Percentiles rank a stretch among this genome's conserved stretches.
These are phyloP conservation scores for Scortechinia acanthostroma DNA, from an alignment of 2,329 filamentous ascomycete genomes.

Conservation along the genomic window DNA sequence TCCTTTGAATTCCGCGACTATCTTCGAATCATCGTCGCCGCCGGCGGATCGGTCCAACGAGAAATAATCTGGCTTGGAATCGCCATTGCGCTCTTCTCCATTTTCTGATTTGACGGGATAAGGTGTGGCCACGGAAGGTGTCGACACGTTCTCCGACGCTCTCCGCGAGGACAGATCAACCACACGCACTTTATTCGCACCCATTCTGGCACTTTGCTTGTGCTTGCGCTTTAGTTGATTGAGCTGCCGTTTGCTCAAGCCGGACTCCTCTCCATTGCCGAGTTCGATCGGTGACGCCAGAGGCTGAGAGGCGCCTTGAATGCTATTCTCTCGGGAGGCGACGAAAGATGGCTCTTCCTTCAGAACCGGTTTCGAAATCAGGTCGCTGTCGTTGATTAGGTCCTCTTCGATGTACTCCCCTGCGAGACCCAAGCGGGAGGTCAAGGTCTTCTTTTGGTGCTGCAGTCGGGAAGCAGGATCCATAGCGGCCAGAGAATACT, in stretches of 20 bases:
- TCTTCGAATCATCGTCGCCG: slow-evolving; percentile 82
- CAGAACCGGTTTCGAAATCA: slow-evolving; percentile 33
- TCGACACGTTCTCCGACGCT: slow-evolving; percentile 57
- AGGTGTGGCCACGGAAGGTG: slow-evolving; percentile 50
- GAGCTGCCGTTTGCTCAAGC: slow-evolving; percentile 83
- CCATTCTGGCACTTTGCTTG: slow-evolving; percentile 81
- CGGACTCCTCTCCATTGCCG: slow-evolving; percentile 49
- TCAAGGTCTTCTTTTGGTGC: slow-evolving; percentile 83
- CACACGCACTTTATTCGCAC: slow-evolving; percentile 80
- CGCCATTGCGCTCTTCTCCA: slow-evolving; percentile 48
- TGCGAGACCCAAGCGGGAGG: slow-evolving; percentile 73
- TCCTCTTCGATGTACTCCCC: slow-evolving; percentile 83
- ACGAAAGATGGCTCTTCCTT: slow-evolving; percentile 22
- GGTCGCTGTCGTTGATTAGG: slow-evolving; percentile 62
- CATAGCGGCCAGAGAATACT: slow-evolving; percentile 75
- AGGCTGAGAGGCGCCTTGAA: slow-evolving; percentile 15
- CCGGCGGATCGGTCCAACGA: slow-evolving; percentile 73
- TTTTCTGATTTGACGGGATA: slow-evolving; percentile 48
- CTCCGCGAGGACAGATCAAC: slow-evolving; percentile 44
- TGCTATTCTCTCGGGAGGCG: neutral
- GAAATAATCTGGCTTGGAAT: slow-evolving; percentile 76
- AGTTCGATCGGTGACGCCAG: slow-evolving; percentile 16
- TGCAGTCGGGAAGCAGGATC: slow-evolving; percentile 75
- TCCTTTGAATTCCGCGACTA: slow-evolving; percentile 94
- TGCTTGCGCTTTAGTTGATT: slow-evolving; percentile 92